Evolutionary conservation across 495 filamentous ascomycete genomes (phyloP).

Genomic region (Podospora sp.): DNA sequence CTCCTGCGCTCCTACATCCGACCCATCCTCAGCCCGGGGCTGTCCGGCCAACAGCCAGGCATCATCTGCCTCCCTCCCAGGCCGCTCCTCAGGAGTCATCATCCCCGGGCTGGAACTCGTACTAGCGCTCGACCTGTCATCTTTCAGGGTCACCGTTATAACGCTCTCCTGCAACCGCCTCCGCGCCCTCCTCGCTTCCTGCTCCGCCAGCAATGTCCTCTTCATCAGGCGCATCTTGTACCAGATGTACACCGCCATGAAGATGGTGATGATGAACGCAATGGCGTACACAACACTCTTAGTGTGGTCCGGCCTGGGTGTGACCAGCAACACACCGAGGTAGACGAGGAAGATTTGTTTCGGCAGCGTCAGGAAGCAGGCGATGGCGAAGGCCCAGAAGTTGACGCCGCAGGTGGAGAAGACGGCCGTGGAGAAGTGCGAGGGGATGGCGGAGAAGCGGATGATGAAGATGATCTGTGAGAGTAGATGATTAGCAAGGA

Average conservation of each 20-base stretch:
- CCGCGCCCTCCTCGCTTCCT: constrained; percentile 22
- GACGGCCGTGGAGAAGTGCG: constrained; percentile 39
- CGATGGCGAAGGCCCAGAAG: constrained; percentile 38
- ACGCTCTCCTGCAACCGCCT: neutral
- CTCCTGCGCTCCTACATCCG: neutral
- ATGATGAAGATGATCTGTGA: constrained; percentile 35
- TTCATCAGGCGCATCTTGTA: constrained; percentile 36
- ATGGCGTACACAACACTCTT: constrained; percentile 36
- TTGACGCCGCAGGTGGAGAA: constrained; percentile 40
- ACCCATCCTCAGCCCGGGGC: neutral
- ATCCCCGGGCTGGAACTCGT: neutral
- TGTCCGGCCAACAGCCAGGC: neutral
- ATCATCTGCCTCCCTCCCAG: neutral
- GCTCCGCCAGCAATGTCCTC: constrained; percentile 33
- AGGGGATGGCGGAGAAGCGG: constrained; percentile 39
- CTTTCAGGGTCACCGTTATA: neutral
- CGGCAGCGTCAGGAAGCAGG: constrained; percentile 37
- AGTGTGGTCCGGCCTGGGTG: constrained; percentile 27
- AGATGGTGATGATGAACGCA: constrained; percentile 29
- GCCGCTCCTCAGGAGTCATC: neutral
- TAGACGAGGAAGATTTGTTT: constrained; percentile 42
- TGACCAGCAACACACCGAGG: constrained; percentile 36
- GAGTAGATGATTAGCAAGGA: neutral
- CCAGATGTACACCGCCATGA: constrained; percentile 31
- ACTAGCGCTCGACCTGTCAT: neutral